Conservation (phyloP, 331 rosid genomes). For the Acacia concinna region DNA sequence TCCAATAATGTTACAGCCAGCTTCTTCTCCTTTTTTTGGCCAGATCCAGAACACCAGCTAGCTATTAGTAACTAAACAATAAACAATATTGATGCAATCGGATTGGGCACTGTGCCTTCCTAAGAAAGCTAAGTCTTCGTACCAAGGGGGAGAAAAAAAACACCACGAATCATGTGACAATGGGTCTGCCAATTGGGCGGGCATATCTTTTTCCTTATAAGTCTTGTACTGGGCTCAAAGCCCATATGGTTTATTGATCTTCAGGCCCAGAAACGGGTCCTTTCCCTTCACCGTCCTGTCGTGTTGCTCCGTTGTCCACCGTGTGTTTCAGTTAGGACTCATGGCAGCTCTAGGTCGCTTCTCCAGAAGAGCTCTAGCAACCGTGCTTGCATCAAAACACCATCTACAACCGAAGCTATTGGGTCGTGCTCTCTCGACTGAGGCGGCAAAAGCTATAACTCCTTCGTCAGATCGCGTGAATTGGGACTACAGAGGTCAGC, state of each 20-base stretch:
- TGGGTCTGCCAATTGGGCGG: not conserved
- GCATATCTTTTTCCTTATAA: not conserved
- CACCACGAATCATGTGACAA: not conserved
- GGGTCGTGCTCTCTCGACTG: slow-evolving; percentile 54
- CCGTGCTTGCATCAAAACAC: slow-evolving; percentile 29
- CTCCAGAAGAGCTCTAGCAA: slow-evolving; percentile 50
- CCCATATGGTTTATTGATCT: not conserved
- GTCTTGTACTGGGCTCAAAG: not conserved
- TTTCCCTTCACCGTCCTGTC: not conserved
- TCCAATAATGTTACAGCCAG: no score
- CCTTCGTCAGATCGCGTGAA: slow-evolving; percentile 80
- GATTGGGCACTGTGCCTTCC: no score
- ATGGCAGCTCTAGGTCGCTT: slow-evolving; percentile 68
- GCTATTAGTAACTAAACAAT: no score
- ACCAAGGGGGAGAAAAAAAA: no score
- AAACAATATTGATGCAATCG: no score
- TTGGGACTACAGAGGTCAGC: slow-evolving; percentile 99
- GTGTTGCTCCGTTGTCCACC: not conserved
- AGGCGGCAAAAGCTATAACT: slow-evolving; percentile 52
- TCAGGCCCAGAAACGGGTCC: not conserved
- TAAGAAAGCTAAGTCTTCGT: no score
- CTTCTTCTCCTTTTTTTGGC: no score
- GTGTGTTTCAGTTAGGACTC: not conserved
- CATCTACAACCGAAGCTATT: slow-evolving; percentile 31
- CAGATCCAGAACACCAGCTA: no score